Evolutionary conservation across 768 basidiomycete species (phyloP), one percentile per base, ranked within the genome.

Genomic region (Hemileccinum impolitum): DNA sequence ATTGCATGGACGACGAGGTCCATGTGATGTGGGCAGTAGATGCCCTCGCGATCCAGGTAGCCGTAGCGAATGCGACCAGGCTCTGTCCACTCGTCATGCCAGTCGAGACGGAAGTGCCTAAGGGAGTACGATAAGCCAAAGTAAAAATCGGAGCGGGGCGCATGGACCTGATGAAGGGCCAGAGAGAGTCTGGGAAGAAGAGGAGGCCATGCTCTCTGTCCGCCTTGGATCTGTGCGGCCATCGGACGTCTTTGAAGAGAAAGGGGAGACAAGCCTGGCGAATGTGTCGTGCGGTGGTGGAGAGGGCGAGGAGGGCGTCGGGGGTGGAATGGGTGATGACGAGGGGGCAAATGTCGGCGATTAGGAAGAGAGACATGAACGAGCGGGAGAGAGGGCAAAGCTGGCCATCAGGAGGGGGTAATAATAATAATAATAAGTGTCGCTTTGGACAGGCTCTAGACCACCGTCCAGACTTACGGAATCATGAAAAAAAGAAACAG

Each of bases 51-150:
- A 55, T 67, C 67, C 26, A 66, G 50, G 19, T 55, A 54, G 23
- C 67, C 67, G 21, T 65, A 40, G 45, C 68, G 68, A 18, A 69
- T 55, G n/a, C 67, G 67, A 18, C 56, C 62, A 1, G 67, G 69
- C 28, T 69, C 67, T 26, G 67, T 67, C 67, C 67, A 69, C 40
- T 69, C 67, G 49, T 70, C 69, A 35, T 66, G 67, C 67, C 67
- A 69, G 31, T 68, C 55, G 30, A 69, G 60, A 15, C 54, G 59
- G 10, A 69, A 65, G 37, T 70, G 65, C 46, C 67, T 69, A 15
- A 18, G 1, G 36, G 26, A 18, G 0, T 10, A 37, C 2, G 45
- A 54, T 57, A 6, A 53, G 51, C 1, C 17, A 0, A 4, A 18
- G n/a, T 4, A 23, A 21, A 26, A 32, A 0, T 0, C 2, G 5